Conservation (phyloP, 805 yeast species). For the Starmerella davenportii region DNA sequence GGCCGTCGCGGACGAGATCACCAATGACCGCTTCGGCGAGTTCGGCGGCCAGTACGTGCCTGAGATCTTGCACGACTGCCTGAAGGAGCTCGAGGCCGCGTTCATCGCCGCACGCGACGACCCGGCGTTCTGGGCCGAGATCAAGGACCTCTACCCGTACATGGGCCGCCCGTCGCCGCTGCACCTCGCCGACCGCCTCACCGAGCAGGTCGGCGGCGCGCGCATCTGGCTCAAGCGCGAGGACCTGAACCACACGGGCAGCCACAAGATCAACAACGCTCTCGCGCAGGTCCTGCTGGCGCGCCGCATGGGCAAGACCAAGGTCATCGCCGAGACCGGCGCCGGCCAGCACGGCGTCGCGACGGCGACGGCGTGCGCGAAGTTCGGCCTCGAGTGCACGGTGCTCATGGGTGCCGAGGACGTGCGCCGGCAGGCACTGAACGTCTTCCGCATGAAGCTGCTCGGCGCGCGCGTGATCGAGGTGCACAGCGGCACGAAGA, state of each 20-base stretch:
- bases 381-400: conserved; percentile 74
- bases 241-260: conserved; percentile 41
- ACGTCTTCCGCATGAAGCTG: conserved; percentile 92
- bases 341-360: conserved; percentile 38
- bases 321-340: conserved; percentile 33
- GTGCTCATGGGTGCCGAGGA: conserved; percentile 99
- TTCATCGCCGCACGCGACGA: conserved; percentile 81
- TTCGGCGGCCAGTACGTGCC: conserved; percentile 99
- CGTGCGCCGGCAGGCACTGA: conserved; percentile 93
- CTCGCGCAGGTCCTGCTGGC: conserved; percentile 30
- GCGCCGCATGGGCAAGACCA: conserved; percentile 29
- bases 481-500: conserved; percentile 85
- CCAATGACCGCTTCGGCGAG: conserved; percentile 62
- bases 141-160: conserved; percentile 63
- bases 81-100: conserved; percentile 72
- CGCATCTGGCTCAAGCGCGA: conserved; percentile 96
- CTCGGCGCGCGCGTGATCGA: conserved; percentile 91
- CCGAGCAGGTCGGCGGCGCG: conserved; percentile 86
- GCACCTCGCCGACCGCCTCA: conserved; percentile 76
- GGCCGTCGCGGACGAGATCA: conserved; percentile 18
- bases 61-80: conserved; percentile 81
- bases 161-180: conserved; percentile 93
- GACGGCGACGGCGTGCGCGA: conserved; percentile 34
- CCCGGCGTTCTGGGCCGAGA: conserved; percentile 85
- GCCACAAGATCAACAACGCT: conserved; percentile 33